phyloP scores from a whole-genome alignment of 202 grass and related monocot species.

The Dendrocalamus latiflorus region DNA sequence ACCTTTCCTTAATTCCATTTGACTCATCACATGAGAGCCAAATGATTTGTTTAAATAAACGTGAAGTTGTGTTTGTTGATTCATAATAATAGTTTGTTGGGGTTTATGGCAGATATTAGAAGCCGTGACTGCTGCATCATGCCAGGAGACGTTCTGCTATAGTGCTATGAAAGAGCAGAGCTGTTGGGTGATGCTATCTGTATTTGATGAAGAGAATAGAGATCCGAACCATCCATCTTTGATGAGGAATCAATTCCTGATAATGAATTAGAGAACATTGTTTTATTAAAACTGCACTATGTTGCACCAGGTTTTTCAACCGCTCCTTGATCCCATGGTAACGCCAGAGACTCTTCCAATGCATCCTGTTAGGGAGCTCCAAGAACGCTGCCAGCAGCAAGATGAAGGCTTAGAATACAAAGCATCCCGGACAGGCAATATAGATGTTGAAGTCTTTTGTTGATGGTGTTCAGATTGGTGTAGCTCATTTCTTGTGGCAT shows the following conservation, averaged over 20 bases:
- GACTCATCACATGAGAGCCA: background rate
- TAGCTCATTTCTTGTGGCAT: too few relatives aligned
- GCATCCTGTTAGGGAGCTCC: too few relatives aligned
- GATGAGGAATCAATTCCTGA: constrained; percentile 45
- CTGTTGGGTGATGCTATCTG: constrained; percentile 91
- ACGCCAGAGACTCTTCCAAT: too few relatives aligned
- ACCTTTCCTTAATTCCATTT: background rate
- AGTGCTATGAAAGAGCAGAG: constrained; percentile 99
- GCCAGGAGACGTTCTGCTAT: constrained; percentile 98
- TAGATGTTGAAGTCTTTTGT: too few relatives aligned
- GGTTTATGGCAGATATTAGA: constrained; percentile 75
- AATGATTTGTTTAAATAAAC: constrained; percentile 9
- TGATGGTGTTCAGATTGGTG: too few relatives aligned
- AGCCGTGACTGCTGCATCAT: constrained; percentile 97
- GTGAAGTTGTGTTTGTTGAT: background rate
- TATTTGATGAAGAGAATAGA: constrained; percentile 92
- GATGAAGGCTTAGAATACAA: too few relatives aligned
- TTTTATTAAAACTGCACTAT: too few relatives aligned
- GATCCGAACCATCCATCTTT: constrained; percentile 63
- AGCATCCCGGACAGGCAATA: too few relatives aligned
- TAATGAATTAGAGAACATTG: constrained; percentile 34
- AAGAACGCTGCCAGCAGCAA: too few relatives aligned
- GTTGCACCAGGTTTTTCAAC: too few relatives aligned
- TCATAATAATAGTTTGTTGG: constrained; percentile 24
- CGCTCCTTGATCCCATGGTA: too few relatives aligned